A percentile compares a stretch with the other conserved stretches of the same genome.
phyloP scores from a whole-genome alignment of 2,329 filamentous ascomycete species.

The Monilinia fructicola region DNA sequence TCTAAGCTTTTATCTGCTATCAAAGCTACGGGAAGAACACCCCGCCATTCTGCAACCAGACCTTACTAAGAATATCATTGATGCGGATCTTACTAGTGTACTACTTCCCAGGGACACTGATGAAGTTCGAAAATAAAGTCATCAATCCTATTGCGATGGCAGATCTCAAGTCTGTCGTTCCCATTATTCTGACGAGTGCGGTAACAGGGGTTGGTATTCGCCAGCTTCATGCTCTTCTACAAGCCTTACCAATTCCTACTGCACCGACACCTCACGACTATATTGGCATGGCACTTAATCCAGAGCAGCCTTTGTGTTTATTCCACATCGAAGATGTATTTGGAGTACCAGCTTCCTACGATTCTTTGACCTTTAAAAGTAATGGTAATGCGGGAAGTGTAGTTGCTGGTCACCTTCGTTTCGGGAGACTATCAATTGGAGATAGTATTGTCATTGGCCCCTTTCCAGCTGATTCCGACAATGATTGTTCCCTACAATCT shows the following conservation, averaged over 20 bases:
- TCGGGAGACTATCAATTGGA: constrained; percentile 73
- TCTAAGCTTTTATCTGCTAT: constrained; percentile 72
- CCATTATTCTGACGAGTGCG: constrained; percentile 84
- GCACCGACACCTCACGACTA: constrained; percentile 54
- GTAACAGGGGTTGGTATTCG: constrained; percentile 81
- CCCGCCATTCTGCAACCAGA: constrained; percentile 70
- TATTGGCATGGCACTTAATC: constrained; percentile 53
- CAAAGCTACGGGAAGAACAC: constrained; percentile 72
- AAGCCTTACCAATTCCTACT: constrained; percentile 68
- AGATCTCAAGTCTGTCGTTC: constrained; percentile 55
- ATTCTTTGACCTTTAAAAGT: constrained; percentile 46
- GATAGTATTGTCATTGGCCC: constrained; percentile 79
- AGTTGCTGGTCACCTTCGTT: constrained; percentile 80
- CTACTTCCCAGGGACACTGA: constrained; percentile 57
- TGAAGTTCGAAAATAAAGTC: constrained; percentile 56
- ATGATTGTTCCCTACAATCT: constrained; percentile 38
- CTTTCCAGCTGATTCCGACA: constrained; percentile 60
- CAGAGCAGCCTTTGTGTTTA: constrained; percentile 61
- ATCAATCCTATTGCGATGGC: constrained; percentile 51
- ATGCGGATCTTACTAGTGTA: constrained; percentile 56
- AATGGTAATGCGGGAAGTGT: constrained; percentile 62
- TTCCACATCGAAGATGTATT: constrained; percentile 95
- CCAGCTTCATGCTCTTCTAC: constrained; percentile 77
- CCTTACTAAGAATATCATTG: constrained; percentile 48
- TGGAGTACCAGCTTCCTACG: constrained; percentile 65